These are phyloP conservation scores for Leccinum variicolor DNA, from an alignment of 768 basidiomycete genomes.

Conservation along the genomic window DNA sequence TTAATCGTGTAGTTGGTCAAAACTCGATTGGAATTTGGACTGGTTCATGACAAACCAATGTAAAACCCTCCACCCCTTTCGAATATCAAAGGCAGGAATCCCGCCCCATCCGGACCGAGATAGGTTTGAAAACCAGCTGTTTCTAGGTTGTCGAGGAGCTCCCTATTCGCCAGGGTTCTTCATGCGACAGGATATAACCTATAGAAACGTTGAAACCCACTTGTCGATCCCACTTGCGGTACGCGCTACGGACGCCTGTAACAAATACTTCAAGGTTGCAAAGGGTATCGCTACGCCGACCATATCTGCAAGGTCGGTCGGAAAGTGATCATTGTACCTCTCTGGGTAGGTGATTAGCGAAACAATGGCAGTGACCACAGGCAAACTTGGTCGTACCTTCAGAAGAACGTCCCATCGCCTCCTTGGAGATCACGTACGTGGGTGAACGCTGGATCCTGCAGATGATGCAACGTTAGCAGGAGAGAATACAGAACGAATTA, in stretches of 20 bases:
- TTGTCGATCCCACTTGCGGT: neutral
- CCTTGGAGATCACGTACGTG: neutral
- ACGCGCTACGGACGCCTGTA: neutral
- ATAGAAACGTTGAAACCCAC: neutral
- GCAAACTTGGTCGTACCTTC: neutral
- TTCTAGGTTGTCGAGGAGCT: neutral
- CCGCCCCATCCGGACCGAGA: neutral
- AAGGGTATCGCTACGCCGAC: neutral
- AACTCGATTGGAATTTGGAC: neutral
- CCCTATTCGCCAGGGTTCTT: neutral
- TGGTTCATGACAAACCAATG: neutral
- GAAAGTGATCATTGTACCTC: neutral
- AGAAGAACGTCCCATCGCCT: neutral
- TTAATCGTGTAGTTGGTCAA: neutral
- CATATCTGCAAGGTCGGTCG: neutral
- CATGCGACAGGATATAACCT: neutral
- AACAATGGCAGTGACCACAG: neutral
- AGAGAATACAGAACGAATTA: slow-evolving; percentile 27
- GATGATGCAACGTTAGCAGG: neutral
- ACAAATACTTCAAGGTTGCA: neutral
- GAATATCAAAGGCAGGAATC: neutral
- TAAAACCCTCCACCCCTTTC: neutral
- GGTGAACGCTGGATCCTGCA: slow-evolving; percentile 10
- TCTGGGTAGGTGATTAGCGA: neutral
- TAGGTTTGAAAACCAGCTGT: neutral